Evolutionary conservation across 257 asterid genomes (phyloP).

Genomic region (Petunia secreta): DNA sequence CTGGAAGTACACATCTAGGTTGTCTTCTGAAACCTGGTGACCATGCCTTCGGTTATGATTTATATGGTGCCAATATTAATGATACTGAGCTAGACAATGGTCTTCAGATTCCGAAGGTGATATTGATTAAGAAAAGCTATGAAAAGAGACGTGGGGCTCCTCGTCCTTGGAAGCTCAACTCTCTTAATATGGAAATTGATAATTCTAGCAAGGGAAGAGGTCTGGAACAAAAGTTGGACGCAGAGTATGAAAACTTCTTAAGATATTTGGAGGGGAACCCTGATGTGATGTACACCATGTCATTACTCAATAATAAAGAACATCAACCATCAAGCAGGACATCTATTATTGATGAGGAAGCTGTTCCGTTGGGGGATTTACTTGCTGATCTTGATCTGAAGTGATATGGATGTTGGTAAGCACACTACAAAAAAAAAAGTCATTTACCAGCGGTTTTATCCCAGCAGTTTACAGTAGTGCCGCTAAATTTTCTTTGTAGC

Average conservation of each 20-base stretch:
- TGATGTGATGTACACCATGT: constrained; percentile 37
- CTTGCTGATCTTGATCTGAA: constrained; percentile 42
- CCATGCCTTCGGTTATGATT: no score
- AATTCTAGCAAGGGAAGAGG: constrained; percentile 37
- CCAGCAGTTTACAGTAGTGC: no score
- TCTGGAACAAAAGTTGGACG: constrained; percentile 36
- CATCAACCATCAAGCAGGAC: constrained; percentile 42
- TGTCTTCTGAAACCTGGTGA: no score
- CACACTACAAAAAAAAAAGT: no score
- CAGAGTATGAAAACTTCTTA: constrained; percentile 42
- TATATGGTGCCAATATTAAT: no score
- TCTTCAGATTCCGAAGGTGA: no score
- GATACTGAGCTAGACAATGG: no score
- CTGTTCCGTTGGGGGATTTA: constrained; percentile 40
- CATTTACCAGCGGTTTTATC: no score
- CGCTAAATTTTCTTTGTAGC: no score
- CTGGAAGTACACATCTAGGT: no score
- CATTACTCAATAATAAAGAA: constrained; percentile 41
- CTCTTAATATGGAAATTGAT: constrained; percentile 41
- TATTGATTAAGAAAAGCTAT: constrained; percentile 36
- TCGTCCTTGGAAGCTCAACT: constrained; percentile 23
- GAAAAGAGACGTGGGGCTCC: constrained; percentile 38
- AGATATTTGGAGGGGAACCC: constrained; percentile 49
- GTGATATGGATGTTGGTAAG: constrained; percentile 21
- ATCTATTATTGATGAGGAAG: constrained; percentile 37